Evolutionary conservation across 352 stramenopile species (phyloP), one percentile per base, ranked within the genome.

Genomic region (Hyaloperonospora brassicae): DNA sequence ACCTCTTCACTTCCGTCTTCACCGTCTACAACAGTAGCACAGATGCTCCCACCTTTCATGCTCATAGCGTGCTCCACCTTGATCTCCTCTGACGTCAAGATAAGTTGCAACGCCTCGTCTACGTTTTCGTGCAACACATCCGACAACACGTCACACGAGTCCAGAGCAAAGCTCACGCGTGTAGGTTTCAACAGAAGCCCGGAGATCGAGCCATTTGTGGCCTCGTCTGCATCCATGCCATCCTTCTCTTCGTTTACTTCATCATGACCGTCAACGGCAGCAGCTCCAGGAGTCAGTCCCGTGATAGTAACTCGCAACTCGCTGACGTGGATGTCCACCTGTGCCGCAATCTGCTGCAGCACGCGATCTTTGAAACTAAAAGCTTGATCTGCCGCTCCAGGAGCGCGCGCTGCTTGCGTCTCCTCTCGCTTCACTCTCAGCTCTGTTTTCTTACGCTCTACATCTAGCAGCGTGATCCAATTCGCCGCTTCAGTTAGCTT

Each of bases 291-390:
- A 5, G 53, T 68, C 14, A 72, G 36, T 5, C 57, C 69, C 22
- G 62, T 79, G 31, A 78, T 66, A 11, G 50, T 55, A 27, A 86
- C 53, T 50, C 62, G 61, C 38, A 82, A 59, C 21, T 78, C 51
- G 9, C 48, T 75, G 44, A 84, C 59, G 42, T 79, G 69, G 25
- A 86, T 50, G 22, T 86, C 76, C 41, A 85, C 63, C 50, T 86
- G 76, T 2, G 73, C 71, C n/a, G 77, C 66, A 17, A 85, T 63
- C 36, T 76, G 59, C 55, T 86, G 76, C 21, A 86, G 47, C 24
- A 85, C 72, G 27, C 76, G 76, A 49, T 86, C 76, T 27, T 84
- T 83, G 35, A 84, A 84, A 10, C 65, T 68, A 43, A 80, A 86
- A 14, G 52, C 43, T 31, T 68, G 76, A 2, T 59, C 35, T 10